A percentile compares a stretch with the other conserved stretches of the same genome.
These are phyloP conservation scores for Plantago ovata DNA, from an alignment of 257 asterid genomes.

Conservation along the genomic window DNA sequence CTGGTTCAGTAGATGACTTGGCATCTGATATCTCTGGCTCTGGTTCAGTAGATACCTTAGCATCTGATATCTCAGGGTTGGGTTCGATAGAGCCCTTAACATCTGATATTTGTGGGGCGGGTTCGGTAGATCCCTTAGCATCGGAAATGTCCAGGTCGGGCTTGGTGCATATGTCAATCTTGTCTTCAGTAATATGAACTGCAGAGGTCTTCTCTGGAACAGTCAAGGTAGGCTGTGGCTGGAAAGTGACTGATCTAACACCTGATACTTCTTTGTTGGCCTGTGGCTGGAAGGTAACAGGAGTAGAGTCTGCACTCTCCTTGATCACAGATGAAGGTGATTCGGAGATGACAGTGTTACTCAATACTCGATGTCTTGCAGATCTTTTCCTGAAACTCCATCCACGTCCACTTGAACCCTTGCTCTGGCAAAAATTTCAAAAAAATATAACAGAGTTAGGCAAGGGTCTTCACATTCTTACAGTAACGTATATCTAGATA, in stretches of 20 bases:
- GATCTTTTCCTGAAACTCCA: slow-evolving; percentile 96
- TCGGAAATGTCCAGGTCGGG: slow-evolving; percentile 24
- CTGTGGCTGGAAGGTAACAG: slow-evolving; percentile 37
- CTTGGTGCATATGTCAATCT: slow-evolving; percentile 31
- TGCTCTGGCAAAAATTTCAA: slow-evolving; percentile 45
- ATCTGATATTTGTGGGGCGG: slow-evolving; percentile 24
- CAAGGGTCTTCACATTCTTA: too few species aligned
- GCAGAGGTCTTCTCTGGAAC: slow-evolving; percentile 43
- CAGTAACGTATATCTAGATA: too few species aligned
- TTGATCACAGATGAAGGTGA: slow-evolving; percentile 51
- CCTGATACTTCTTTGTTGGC: slow-evolving; percentile 20
- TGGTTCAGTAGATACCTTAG: not conserved
- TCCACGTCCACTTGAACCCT: slow-evolving; percentile 68
- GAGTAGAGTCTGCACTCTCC: slow-evolving; percentile 32
- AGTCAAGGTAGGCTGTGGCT: slow-evolving; percentile 39
- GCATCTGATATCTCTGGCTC: slow-evolving; percentile 23
- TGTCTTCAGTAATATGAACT: slow-evolving; percentile 44
- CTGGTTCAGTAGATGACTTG: slow-evolving; percentile 30
- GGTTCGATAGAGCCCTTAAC: slow-evolving; percentile 23
- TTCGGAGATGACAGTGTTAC: slow-evolving; percentile 62
- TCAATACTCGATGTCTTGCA: slow-evolving; percentile 69
- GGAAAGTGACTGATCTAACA: slow-evolving; percentile 19
- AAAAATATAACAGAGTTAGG: not conserved
- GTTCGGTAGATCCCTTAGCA: slow-evolving; percentile 23
- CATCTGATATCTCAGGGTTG: slow-evolving; percentile 24